Evolutionary conservation across 306 rosid genomes (phyloP).

Genomic region (Quercus berberidifolia): DNA sequence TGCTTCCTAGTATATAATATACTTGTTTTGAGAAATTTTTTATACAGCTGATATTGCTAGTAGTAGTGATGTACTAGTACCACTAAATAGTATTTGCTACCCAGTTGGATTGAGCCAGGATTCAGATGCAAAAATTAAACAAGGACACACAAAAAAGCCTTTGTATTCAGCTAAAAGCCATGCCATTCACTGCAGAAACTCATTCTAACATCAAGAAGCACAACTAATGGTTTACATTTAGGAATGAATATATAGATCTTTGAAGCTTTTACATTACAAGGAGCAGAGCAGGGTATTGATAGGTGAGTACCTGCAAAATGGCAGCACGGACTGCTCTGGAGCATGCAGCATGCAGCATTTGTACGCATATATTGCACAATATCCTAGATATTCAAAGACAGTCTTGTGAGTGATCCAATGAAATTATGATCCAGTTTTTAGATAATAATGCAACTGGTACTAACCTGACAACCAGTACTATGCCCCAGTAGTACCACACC

Average conservation of each 20-base stretch:
- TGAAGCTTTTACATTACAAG: background rate
- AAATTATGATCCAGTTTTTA: constrained; percentile 23
- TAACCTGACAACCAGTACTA: constrained; percentile 99
- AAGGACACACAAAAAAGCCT: background rate
- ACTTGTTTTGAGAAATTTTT: background rate
- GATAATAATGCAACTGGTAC: constrained; percentile 27
- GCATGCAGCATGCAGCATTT: constrained; percentile 95
- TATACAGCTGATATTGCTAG: background rate
- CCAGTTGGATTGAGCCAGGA: background rate
- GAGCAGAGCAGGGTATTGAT: constrained; percentile 9
- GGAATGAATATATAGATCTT: background rate
- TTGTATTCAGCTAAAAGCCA: background rate
- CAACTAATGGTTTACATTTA: background rate
- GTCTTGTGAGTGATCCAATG: constrained; percentile 6
- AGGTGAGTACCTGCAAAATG: constrained; percentile 72
- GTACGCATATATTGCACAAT: constrained; percentile 88
- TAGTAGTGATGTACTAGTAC: background rate
- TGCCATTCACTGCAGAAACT: background rate
- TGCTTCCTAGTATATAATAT: background rate
- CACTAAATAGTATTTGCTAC: background rate
- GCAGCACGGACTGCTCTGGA: constrained; percentile 97
- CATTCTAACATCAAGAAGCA: background rate
- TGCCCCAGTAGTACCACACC: constrained; percentile 97
- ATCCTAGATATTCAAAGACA: constrained; percentile 58
- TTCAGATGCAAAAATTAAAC: background rate